Conservation (phyloP, 1,284 basidiomycete species). For the Agaricales sp. region DNA sequence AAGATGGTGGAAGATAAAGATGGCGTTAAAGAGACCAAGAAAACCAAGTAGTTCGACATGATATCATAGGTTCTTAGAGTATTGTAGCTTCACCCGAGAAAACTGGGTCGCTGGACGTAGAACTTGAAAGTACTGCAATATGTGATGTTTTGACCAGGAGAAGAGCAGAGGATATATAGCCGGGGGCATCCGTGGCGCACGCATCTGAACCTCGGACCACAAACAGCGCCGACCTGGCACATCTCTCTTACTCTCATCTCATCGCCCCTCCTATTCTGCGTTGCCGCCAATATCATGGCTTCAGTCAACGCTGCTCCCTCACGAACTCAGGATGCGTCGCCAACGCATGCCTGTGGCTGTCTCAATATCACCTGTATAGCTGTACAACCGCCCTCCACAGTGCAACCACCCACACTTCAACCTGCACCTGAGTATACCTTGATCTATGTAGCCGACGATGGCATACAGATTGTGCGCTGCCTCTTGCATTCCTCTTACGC, state of each 20-base stretch:
- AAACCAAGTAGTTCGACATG: constrained; percentile 32
- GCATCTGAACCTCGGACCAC: not conserved
- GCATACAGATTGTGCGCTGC: constrained; percentile 49
- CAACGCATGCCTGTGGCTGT: constrained; percentile 50
- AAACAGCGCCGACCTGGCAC: not conserved
- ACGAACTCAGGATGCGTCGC: constrained; percentile 2
- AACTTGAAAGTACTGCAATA: not conserved
- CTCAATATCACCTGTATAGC: constrained; percentile 51
- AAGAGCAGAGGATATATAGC: not conserved
- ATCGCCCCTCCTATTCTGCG: constrained; percentile 3
- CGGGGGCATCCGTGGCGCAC: not conserved
- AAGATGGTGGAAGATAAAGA: constrained; percentile 23
- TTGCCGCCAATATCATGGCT: constrained; percentile 2
- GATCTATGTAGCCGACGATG: constrained; percentile 56
- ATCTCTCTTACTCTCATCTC: not conserved
- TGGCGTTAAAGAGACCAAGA: constrained; percentile 34
- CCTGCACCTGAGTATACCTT: constrained; percentile 38
- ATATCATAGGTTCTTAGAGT: constrained; percentile 6
- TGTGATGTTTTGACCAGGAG: not conserved
- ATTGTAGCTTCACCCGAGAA: constrained; percentile 3
- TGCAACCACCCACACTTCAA: constrained; percentile 22
- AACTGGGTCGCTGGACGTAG: not conserved
- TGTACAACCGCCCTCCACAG: constrained; percentile 13
- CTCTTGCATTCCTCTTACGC: constrained; percentile 2
- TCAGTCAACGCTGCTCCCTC: constrained; percentile 6